Evolutionary conservation across 805 yeast species (phyloP).

Genomic region (Cephaloascus fragrans): DNA sequence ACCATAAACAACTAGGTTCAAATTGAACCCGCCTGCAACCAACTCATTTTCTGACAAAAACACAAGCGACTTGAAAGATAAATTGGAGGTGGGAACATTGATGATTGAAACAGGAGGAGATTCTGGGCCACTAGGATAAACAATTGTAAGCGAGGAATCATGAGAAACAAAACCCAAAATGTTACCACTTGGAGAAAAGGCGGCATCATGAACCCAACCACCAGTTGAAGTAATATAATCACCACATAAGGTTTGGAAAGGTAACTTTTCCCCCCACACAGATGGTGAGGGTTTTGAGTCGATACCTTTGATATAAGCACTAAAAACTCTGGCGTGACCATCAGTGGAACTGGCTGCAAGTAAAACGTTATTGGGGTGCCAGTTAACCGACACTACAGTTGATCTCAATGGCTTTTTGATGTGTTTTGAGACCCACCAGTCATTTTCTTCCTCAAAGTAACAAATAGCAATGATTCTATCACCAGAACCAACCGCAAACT

Average conservation of each 20-base stretch:
- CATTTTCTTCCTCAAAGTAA: slow-evolving; percentile 90
- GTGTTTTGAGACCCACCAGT: slow-evolving; percentile 99
- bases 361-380: slow-evolving; percentile 92
- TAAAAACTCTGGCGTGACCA: slow-evolving; percentile 83
- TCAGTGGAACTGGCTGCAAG: slow-evolving; percentile 90
- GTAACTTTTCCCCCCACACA: slow-evolving; percentile 91
- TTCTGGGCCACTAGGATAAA: slow-evolving; percentile 65
- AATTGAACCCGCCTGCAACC: slow-evolving; percentile 86
- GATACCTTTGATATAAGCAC: slow-evolving; percentile 80
- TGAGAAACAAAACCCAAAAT: slow-evolving; percentile 76
- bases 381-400: slow-evolving; percentile 69
- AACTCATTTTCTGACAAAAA: slow-evolving; percentile 61
- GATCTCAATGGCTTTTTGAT: slow-evolving; percentile 91
- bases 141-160: slow-evolving; percentile 74
- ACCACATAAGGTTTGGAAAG: slow-evolving; percentile 86
- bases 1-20: slow-evolving; percentile 79
- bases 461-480: slow-evolving; percentile 93
- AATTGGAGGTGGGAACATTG: slow-evolving; percentile 51
- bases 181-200: slow-evolving; percentile 74
- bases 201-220: slow-evolving; percentile 88
- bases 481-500: slow-evolving; percentile 96
- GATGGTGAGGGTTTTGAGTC: slow-evolving; percentile 76
- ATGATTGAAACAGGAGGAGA: slow-evolving; percentile 53
- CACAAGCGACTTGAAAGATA: slow-evolving; percentile 73
- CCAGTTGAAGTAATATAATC: slow-evolving; percentile 62